phyloP scores from a whole-genome alignment of 192 early-diverging fungal species.

The Backusella westeae region DNA sequence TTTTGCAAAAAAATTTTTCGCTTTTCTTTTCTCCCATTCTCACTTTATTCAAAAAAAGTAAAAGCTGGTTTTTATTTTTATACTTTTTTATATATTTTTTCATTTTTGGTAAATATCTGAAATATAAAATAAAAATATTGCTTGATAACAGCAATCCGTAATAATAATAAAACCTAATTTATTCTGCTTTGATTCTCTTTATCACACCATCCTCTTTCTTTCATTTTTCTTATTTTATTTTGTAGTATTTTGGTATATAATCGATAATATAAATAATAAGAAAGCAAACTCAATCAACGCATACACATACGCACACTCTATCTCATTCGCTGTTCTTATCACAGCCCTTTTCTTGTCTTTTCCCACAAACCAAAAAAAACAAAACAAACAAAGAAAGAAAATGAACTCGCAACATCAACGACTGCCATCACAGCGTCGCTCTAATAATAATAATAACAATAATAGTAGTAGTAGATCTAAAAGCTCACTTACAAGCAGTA shows the following conservation, averaged over 20 bases:
- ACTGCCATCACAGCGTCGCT: not conserved
- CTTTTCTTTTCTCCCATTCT: constrained; percentile 12
- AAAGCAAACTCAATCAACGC: not conserved
- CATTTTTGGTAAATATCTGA: not conserved
- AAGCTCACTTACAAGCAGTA: not conserved
- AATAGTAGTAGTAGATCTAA: not conserved
- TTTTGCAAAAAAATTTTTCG: not conserved
- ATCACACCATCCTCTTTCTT: not conserved
- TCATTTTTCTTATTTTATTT: not conserved
- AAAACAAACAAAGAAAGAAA: not conserved
- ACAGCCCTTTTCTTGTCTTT: not conserved
- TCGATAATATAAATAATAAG: not conserved
- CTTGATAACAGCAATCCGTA: not conserved
- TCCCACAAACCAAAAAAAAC: not conserved
- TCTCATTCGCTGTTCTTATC: not conserved
- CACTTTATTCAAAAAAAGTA: constrained; percentile 6
- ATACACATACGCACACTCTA: not conserved
- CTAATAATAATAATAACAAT: not conserved
- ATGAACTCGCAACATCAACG: not conserved
- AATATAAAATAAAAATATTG: not conserved
- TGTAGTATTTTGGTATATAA: not conserved
- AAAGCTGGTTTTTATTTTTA: constrained; percentile 2
- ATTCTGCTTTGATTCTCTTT: not conserved
- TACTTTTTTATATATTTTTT: not conserved
- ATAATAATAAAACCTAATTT: not conserved